Base-by-base conservation (phyloP, 2,329 filamentous ascomycete species). In the Fonsecaea multimorphosa region DNA sequence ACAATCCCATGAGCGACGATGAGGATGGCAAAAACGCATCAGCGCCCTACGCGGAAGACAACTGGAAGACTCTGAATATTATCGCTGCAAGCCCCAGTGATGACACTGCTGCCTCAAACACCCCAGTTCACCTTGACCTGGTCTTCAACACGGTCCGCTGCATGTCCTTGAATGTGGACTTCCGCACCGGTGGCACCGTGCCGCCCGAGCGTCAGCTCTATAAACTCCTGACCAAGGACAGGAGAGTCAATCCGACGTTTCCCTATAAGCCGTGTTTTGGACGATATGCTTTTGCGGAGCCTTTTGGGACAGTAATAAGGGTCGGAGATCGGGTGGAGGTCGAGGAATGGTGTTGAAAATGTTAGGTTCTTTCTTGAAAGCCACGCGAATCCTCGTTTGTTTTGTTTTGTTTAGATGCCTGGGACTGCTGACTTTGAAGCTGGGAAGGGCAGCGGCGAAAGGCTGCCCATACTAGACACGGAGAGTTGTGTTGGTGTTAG, bases 221-320 rank as follows among this genome's bases (percentile, higher is more conserved):
- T 52, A 66, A 58, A 31, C 36, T 63, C 19, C 49, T 63, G 4
- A 36, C 58, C 14, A 66, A 58, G 40, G 63, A 66, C 40, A 34
- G 63, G 12, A 34, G 59, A 22, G 53, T 63, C 16, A 66, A 66
- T 40, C 36, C 52, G 19, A 29, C 34, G 12, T 62, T 66, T 51
- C 63, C 63, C 22, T 29, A 57, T 31, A 58, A 46, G 46, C 58
- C 63, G 19, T 66, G 63, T 38, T 66, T 66, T 24, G 63, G 63
- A 29, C 51, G 53, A n/a, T 66, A 66, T 58, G 58, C 63, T 12
- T 66, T 66, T 32, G 63, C 63, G 3, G 63, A 54, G 31, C 58
- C 58, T 1, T 62, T 51, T 19, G 49, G 59, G 11, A 58, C 40
- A n/a, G 32, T 24, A 1, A 16, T 66, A 22, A 44, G 64, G n/a